Evolutionary conservation across 768 basidiomycete genomes (phyloP).

Genomic region (Phaffia tasmanica): DNA sequence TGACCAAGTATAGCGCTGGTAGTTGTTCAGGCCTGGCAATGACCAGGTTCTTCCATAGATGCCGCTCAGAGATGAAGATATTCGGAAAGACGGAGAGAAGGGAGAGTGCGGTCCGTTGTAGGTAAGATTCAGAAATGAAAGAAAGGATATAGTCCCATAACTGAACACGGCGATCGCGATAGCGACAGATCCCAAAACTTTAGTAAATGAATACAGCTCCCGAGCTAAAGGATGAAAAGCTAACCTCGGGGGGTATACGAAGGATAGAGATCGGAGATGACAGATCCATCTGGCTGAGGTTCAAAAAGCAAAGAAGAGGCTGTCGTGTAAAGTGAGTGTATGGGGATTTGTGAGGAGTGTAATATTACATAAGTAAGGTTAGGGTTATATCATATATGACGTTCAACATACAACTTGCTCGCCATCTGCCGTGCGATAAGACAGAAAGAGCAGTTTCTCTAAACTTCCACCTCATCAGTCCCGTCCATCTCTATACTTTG

Average conservation of each 20-base stretch:
- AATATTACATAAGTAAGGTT: too few species aligned
- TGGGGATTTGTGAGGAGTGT: too few species aligned
- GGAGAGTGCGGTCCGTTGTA: constrained; percentile 21
- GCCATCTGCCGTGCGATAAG: too few species aligned
- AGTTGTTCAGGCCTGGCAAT: constrained; percentile 13
- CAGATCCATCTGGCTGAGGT: too few species aligned
- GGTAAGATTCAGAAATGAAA: not conserved
- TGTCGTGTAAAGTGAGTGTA: too few species aligned
- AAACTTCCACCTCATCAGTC: too few species aligned
- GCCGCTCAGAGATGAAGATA: constrained; percentile 1
- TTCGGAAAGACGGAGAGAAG: constrained; percentile 19
- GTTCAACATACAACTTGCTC: too few species aligned
- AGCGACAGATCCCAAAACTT: not conserved
- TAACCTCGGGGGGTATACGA: not conserved
- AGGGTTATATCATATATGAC: too few species aligned
- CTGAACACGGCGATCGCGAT: constrained; percentile 6
- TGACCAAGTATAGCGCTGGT: not conserved
- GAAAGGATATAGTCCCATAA: constrained; percentile 19
- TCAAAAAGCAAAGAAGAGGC: too few species aligned
- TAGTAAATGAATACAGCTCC: not conserved
- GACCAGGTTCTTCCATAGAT: constrained; percentile 21
- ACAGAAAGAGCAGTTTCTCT: too few species aligned
- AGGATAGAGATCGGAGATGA: too few species aligned
- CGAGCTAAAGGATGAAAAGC: not conserved
- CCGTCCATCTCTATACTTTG: not conserved